A percentile compares a stretch with the other conserved stretches of the same genome.
Evolutionary conservation across 495 filamentous ascomycete species (phyloP).

Genomic region (Neurospora intermedia): DNA sequence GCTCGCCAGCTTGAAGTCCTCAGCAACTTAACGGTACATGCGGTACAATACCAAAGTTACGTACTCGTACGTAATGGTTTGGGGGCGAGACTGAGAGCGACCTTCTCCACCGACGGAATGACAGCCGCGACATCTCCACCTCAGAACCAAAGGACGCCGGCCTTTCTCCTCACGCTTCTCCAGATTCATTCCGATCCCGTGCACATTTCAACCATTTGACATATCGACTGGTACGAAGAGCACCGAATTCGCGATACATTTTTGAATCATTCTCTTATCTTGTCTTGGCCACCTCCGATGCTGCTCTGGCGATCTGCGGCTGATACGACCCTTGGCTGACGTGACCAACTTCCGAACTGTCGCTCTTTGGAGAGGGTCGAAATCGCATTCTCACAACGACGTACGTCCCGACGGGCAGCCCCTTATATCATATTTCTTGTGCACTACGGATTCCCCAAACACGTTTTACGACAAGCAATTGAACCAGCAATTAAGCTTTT

Average conservation of each 20-base stretch:
- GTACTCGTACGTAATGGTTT: slow-evolving; percentile 23
- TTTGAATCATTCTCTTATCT: background rate
- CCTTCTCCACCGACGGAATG: slow-evolving; percentile 10
- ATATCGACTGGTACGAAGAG: background rate
- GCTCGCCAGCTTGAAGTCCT: no score
- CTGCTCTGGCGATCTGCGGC: background rate
- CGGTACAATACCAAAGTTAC: background rate
- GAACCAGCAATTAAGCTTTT: background rate
- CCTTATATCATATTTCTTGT: background rate
- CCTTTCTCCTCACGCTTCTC: background rate
- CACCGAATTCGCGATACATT: background rate
- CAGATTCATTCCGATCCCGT: background rate
- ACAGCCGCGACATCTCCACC: background rate
- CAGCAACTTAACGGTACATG: no score
- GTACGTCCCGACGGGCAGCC: background rate
- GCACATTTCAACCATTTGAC: background rate
- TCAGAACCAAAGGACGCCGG: no score
- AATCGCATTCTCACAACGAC: background rate
- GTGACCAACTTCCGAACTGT: background rate
- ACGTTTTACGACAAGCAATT: background rate
- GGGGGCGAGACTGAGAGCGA: background rate
- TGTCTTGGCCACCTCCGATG: background rate
- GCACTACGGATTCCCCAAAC: background rate
- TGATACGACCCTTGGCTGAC: background rate
- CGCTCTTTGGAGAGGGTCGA: background rate